Evolutionary conservation across 192 early-diverging fungal genomes (phyloP).

Genomic region (Pecoramyces ruminantium): DNA sequence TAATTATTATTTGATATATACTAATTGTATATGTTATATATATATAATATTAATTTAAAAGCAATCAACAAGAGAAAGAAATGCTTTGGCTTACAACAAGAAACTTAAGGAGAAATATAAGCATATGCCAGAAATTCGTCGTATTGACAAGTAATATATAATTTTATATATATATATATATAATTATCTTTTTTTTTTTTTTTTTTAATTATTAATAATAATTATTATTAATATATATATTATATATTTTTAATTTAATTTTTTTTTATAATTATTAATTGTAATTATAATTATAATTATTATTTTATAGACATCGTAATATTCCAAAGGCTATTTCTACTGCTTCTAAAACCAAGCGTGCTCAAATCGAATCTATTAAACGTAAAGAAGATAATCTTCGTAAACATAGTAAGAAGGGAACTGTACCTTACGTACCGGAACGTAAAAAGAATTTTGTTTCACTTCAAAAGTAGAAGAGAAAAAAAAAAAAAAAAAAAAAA

Average conservation of each 20-base stretch:
- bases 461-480: slow-evolving; percentile 12
- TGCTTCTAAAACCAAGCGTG: slow-evolving; percentile 59
- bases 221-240: no score
- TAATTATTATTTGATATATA: no score
- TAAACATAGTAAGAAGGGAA: slow-evolving; percentile 56
- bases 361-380: slow-evolving; percentile 63
- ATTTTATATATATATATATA: neutral
- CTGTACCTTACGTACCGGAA: slow-evolving; percentile 45
- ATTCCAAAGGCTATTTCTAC: slow-evolving; percentile 68
- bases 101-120: slow-evolving; percentile 87
- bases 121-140: slow-evolving; percentile 73
- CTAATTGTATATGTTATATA: neutral
- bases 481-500: no score
- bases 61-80: slow-evolving; percentile 55
- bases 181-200: neutral
- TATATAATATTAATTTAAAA: neutral
- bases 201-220: no score
- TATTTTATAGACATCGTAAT: slow-evolving; percentile 52
- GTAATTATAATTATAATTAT: no score
- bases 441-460: slow-evolving; percentile 53
- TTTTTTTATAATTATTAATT: no score
- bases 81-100: slow-evolving; percentile 59
- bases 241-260: no score
- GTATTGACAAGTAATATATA: slow-evolving; percentile 3
- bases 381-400: slow-evolving; percentile 79